Evolutionary conservation across 306 rosid species (phyloP).

Genomic region (Rubus idaeus): DNA sequence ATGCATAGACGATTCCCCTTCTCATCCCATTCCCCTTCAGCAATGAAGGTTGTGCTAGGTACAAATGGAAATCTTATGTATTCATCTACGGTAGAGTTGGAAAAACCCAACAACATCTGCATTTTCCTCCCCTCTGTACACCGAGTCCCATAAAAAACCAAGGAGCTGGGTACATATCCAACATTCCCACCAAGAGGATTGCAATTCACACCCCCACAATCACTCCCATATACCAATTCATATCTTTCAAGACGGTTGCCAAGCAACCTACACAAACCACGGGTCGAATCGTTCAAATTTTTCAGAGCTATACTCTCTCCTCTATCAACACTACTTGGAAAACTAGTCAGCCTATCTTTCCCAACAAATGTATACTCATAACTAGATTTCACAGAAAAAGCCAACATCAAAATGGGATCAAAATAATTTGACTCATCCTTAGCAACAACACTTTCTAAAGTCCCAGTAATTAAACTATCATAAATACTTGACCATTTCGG

Average conservation of each 20-base stretch:
- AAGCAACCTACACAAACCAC: slow-evolving; percentile 44
- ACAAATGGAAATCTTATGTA: slow-evolving; percentile 40
- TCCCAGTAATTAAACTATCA: slow-evolving; percentile 60
- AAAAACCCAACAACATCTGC: slow-evolving; percentile 68
- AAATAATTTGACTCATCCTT: slow-evolving; percentile 31
- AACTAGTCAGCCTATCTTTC: slow-evolving; percentile 32
- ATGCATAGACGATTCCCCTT: slow-evolving; percentile 55
- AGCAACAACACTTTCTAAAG: slow-evolving; percentile 56
- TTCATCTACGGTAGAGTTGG: slow-evolving; percentile 26
- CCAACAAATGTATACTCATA: slow-evolving; percentile 48
- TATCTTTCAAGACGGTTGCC: slow-evolving; percentile 30
- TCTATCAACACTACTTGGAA: slow-evolving; percentile 36
- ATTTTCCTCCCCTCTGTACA: slow-evolving; percentile 47
- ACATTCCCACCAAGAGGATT: slow-evolving; percentile 50
- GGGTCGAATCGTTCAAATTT: slow-evolving; percentile 11
- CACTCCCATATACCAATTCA: slow-evolving; percentile 57
- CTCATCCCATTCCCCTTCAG: slow-evolving; percentile 85
- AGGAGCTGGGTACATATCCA: slow-evolving; percentile 38
- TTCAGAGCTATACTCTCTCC: slow-evolving; percentile 34
- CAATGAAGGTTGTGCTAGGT: slow-evolving; percentile 50
- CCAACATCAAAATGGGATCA: slow-evolving; percentile 55
- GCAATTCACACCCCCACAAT: slow-evolving; percentile 50
- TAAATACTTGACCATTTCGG: slow-evolving; percentile 35
- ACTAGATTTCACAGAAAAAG: slow-evolving; percentile 38
- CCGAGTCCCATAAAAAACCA: slow-evolving; percentile 40